Conservation (phyloP, 108 stramenopile genomes). For the Bacterosira constricta region DNA sequence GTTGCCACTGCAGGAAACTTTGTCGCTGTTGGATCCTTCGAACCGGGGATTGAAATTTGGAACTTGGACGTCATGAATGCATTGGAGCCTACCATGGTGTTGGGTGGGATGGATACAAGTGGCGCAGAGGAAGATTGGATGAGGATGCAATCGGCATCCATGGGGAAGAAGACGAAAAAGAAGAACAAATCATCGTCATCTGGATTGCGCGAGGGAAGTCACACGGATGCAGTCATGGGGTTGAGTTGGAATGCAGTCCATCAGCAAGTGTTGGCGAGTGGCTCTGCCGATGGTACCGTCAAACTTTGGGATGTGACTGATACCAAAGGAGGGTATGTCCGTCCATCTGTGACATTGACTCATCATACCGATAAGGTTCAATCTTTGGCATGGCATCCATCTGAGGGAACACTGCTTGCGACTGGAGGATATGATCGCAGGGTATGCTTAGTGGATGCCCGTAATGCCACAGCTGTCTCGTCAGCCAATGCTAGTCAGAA, state of each 20-base stretch:
- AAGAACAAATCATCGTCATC: slow-evolving; percentile 13
- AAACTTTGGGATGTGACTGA: slow-evolving; percentile 95
- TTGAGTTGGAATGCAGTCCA: slow-evolving; percentile 96
- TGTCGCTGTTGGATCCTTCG: slow-evolving; percentile 97
- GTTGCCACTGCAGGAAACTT: slow-evolving; percentile 79
- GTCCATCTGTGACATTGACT: slow-evolving; percentile 77
- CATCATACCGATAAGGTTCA: slow-evolving; percentile 98
- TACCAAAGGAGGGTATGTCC: slow-evolving; percentile 49
- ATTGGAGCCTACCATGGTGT: slow-evolving; percentile 88
- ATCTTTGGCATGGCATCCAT: slow-evolving; percentile 92
- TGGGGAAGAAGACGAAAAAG: slow-evolving; percentile 65
- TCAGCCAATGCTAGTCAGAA: slow-evolving; percentile 19
- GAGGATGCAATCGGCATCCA: slow-evolving; percentile 53
- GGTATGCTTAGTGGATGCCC: slow-evolving; percentile 86
- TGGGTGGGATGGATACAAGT: slow-evolving; percentile 92
- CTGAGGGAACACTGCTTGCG: slow-evolving; percentile 91
- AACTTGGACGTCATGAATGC: slow-evolving; percentile 98
- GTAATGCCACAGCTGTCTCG: slow-evolving; percentile 44
- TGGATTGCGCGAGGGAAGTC: slow-evolving; percentile 80
- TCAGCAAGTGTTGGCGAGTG: slow-evolving; percentile 94
- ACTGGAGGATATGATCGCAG: slow-evolving; percentile 92
- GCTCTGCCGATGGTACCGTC: slow-evolving; percentile 96
- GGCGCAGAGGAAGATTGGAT: slow-evolving; percentile 75
- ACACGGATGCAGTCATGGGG: slow-evolving; percentile 97
- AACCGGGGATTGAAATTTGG: slow-evolving; percentile 99